Conservation (phyloP, 176 grass and related monocot genomes). For the Oryza longistaminata region DNA sequence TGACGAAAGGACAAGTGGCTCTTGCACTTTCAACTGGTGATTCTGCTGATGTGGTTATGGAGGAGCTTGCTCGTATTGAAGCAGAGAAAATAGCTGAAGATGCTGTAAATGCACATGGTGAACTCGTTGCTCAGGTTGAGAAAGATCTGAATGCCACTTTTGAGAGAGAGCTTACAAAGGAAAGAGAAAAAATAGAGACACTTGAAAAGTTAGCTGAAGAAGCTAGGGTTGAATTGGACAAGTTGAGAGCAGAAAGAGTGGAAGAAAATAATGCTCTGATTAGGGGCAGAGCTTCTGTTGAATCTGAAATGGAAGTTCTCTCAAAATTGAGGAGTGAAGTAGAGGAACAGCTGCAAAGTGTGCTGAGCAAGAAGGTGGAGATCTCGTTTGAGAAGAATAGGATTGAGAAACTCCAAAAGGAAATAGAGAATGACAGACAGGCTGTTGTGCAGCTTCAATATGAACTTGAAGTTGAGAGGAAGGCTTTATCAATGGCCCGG, state of each 20-base stretch:
- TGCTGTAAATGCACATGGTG: conserved; percentile 84
- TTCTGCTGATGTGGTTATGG: conserved; percentile 69
- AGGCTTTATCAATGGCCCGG: conserved; percentile 94
- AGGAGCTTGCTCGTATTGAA: conserved; percentile 89
- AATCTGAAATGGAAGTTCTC: conserved; percentile 92
- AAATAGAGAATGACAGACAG: conserved; percentile 74
- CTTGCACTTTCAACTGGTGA: conserved; percentile 87
- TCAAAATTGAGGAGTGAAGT: conserved; percentile 75
- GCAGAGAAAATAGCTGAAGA: conserved; percentile 90
- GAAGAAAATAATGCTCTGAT: conserved; percentile 75
- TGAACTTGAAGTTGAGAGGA: conserved; percentile 95
- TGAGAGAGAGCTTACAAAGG: conserved; percentile 69
- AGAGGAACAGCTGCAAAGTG: conserved; percentile 80
- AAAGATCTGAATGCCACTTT: conserved; percentile 80
- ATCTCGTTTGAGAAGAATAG: conserved; percentile 82
- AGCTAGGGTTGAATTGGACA: conserved; percentile 67
- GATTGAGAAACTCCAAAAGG: conserved; percentile 70
- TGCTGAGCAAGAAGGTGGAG: conserved; percentile 87
- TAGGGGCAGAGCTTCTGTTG: conserved; percentile 69
- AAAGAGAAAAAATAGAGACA: conserved; percentile 73
- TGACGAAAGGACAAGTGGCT: conserved; percentile 92
- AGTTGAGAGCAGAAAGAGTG: conserved; percentile 68
- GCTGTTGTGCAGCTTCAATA: conserved; percentile 73
- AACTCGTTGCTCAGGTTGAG: conserved; percentile 83
- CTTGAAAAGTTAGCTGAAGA: conserved; percentile 81